Base-by-base conservation (phyloP, 1,284 basidiomycete genomes). In the Moesziomyces globuligerus region DNA sequence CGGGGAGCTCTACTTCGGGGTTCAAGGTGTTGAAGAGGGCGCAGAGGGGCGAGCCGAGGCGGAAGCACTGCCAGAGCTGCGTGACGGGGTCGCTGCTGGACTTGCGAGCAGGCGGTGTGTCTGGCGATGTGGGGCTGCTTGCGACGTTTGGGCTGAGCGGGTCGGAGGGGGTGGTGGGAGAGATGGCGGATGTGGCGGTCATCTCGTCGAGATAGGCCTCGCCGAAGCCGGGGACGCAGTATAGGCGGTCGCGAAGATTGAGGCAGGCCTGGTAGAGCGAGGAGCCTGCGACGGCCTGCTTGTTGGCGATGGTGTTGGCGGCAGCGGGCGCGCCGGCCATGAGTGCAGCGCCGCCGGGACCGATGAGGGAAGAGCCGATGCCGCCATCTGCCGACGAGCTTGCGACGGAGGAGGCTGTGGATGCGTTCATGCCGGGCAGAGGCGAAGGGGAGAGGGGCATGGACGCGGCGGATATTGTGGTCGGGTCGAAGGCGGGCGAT, bases 11-110 rank as follows among this genome's bases (percentile, higher is more conserved):
- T 57, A 87, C 87, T 10, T 86, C 82, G 56, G 87, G 85, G 26
- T 91, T 90, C 57, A 95, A 89, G 79, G 90, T 89, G 85, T 98
- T 96, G 87, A 92, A 95, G 75, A 98, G 90, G 84, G 90, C 94
- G 85, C 93, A 95, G 67, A 98, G 90, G 34, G 94, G 91, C 29
- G 92, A 90, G 64, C 96, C 95, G 40, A 94, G 88, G 34, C 93
- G 90, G 84, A 98, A 91, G 81, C 91, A 89, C 81, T 94, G 92
- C 89, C 94, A 94, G 47, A 97, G 89, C 83, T 94, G 92, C 39
- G 91, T 90, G 75, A 98, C 95, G 29, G 80, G 86, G 77, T 80
- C 83, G 45, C 60, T 58, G 52, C 57, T 58, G n/a, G 48, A 26
- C 29, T 49, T 66, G 15, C 36, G 57, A 1, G 40, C 44, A 3